A percentile compares a stretch with the other conserved stretches of the same genome.
Evolutionary conservation across 768 basidiomycete species (phyloP).

Genomic region (Nidularia sp.): DNA sequence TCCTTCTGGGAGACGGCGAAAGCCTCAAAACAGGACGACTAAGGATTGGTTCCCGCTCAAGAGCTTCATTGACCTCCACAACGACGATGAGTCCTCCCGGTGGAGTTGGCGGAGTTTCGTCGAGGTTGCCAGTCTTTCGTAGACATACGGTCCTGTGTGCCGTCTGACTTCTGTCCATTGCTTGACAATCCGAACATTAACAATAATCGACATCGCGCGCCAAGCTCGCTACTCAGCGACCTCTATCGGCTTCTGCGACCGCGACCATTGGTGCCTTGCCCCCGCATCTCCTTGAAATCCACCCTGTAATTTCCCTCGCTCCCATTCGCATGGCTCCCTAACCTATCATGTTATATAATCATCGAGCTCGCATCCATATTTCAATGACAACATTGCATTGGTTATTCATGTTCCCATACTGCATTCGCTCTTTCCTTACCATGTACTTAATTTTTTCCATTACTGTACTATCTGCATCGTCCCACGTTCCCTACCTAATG

Average conservation of each 20-base stretch:
- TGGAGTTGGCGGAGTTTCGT: constrained; percentile 66
- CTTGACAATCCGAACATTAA: background rate
- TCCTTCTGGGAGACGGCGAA: constrained; percentile 8
- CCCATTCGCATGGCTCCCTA: background rate
- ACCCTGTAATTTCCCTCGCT: too few species aligned
- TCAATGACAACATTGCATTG: background rate
- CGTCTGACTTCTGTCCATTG: background rate
- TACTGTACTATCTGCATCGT: background rate
- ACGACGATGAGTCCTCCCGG: constrained; percentile 36
- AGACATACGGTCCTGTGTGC: background rate
- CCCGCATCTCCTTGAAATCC: too few species aligned
- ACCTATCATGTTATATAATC: background rate
- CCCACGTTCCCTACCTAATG: background rate
- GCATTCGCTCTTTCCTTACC: background rate
- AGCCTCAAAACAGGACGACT: constrained; percentile 9
- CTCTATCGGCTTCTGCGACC: too few species aligned
- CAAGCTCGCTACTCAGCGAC: too few species aligned
- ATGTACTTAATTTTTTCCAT: background rate
- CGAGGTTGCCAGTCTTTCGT: constrained; percentile 42
- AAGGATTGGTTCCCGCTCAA: constrained; percentile 55
- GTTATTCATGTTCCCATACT: background rate
- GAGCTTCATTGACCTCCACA: constrained; percentile 61
- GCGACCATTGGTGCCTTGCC: too few species aligned
- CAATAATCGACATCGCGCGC: too few species aligned
- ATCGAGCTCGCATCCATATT: background rate